Conservation (phyloP, 208 protist species). For the Trypanosoma vivax region DNA sequence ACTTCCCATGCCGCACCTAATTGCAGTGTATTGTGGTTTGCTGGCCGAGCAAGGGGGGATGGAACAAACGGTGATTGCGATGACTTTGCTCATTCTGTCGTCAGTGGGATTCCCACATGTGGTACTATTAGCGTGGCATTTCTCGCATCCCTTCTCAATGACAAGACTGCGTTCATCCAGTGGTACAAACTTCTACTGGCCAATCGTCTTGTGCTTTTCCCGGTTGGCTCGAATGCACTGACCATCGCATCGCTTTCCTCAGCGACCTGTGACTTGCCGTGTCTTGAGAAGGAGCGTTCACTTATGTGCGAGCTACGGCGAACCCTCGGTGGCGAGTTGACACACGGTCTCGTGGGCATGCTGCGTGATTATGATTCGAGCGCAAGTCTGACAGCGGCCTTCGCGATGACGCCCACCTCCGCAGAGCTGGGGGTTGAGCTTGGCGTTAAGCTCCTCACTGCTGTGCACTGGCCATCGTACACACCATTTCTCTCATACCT, state of each 20-base stretch:
- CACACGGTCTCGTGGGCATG: slow-evolving; percentile 56
- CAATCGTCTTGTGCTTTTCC: slow-evolving; percentile 32
- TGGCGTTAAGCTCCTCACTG: slow-evolving; percentile 34
- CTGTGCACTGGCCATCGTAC: slow-evolving; percentile 41
- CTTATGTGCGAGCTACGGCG: slow-evolving; percentile 39
- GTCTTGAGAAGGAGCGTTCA: slow-evolving; percentile 42
- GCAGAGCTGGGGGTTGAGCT: slow-evolving; percentile 18
- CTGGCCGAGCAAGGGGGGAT: slow-evolving; percentile 18
- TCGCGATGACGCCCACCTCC: slow-evolving; percentile 21
- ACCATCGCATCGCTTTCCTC: not conserved
- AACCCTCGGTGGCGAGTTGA: slow-evolving; percentile 28
- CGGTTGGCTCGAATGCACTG: not conserved
- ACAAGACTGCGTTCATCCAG: slow-evolving; percentile 63
- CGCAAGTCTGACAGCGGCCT: slow-evolving; percentile 17
- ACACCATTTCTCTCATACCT: slow-evolving; percentile 10
- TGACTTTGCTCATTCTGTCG: slow-evolving; percentile 11
- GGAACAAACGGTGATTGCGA: slow-evolving; percentile 9
- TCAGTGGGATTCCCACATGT: not conserved
- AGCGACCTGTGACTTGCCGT: slow-evolving; percentile 1
- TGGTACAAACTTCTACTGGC: slow-evolving; percentile 40
- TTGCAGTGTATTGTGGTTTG: slow-evolving; percentile 43
- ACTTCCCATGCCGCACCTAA: slow-evolving; percentile 26
- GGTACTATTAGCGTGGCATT: slow-evolving; percentile 15
- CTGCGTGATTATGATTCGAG: slow-evolving; percentile 48
- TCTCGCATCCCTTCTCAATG: slow-evolving; percentile 41